Evolutionary conservation across 2,329 filamentous ascomycete genomes (phyloP), one percentile per base, ranked within the genome.

Genomic region (Pleomassaria siparia): DNA sequence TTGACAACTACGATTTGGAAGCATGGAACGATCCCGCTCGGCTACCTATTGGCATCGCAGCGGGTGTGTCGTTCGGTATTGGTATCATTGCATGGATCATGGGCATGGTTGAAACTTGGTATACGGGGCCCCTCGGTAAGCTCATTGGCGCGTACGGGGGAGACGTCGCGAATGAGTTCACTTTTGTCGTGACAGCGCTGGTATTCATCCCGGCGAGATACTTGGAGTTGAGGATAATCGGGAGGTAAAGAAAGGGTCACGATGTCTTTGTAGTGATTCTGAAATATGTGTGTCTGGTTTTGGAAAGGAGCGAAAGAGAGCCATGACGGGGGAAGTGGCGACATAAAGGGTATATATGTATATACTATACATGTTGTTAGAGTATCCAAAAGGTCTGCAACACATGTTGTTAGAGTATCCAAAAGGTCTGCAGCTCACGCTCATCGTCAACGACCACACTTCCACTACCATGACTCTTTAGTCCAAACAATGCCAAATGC

Each of bases 41-140:
- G 25, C 58, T 78, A 30, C 75, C 75, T 1, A 46, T 69, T 6
- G 75, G 75, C 7, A 62, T 73, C 39, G 74, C 73, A 6, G 74
- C 67, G 2, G 64, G 66, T 4, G 49, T 62, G 1, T 69, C 72
- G 4, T 72, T 76, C 43, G 56, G 62, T 2, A 49, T 74, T 0
- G 72, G 73, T 5, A 63, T 73, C 2, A 50, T 72, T 5, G 68
- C 67, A 7, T 81, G 79, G 69, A 70, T 80, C 18, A 69, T 84
- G 59, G 82, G 81, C 1, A 84, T 85, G 81, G 74, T 74, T 39
- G 76, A 82, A 66, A 81, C 78, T 0, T 82, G 77, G 75, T 81
- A 77, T 55, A 66, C 78, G 18, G 79, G 78, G 2, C 63, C 63
- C 18, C 47, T 67, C 15, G 64, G 56, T 3, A 57, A 53, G 43